Base-by-base conservation (phyloP, 2,329 filamentous ascomycete genomes). In the Penicillium sp. region DNA sequence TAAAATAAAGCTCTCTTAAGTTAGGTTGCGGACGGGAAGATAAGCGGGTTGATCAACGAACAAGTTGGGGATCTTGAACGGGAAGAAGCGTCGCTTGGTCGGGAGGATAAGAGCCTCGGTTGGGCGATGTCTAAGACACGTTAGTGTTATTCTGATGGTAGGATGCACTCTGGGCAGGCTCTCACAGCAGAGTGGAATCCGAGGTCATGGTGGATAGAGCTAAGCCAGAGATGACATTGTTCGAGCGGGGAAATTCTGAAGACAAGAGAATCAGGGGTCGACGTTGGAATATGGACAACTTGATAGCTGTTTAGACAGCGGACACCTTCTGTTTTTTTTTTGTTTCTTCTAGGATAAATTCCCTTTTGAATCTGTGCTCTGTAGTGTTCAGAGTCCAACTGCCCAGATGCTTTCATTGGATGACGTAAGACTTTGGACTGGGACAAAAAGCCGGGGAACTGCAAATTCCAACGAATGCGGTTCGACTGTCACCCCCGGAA, bases 1-100 rank as follows among this genome's bases (percentile, higher is more conserved):
- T 78, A 65, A 47, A 58, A 57, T 44, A 37, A 16, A 38, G 55
- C 34, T 44, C 22, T 68, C 37, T 22, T 45, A 31, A 40, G 38
- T 43, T 52, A 50, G 50, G 40, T 16, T 39, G 40, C 40, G 48
- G 26, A 35, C 38, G 35, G 35, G 43, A 7, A 42, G 43, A 50
- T 55, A 43, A 55, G 34, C 52, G 50, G 48, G 13, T 51, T 44
- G 24, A 55, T 53, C 39, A 43, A 75, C 83, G 63, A 76, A 89
- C 85, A 84, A 83, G 48, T 85, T 85, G 49, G 82, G 81, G 64
- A 91, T 86, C 43, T 80, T 81, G 59, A 86, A 82, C 45, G 84
- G 84, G 70, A 88, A 91, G 71, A 88, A 88, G 63, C 82, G 87
- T 68, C 85, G 83, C 59, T 82, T 81, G 47, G 76, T 78, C 56